Evolutionary conservation across 345 rosid genomes (phyloP).

Genomic region (Physaria fendleri): DNA sequence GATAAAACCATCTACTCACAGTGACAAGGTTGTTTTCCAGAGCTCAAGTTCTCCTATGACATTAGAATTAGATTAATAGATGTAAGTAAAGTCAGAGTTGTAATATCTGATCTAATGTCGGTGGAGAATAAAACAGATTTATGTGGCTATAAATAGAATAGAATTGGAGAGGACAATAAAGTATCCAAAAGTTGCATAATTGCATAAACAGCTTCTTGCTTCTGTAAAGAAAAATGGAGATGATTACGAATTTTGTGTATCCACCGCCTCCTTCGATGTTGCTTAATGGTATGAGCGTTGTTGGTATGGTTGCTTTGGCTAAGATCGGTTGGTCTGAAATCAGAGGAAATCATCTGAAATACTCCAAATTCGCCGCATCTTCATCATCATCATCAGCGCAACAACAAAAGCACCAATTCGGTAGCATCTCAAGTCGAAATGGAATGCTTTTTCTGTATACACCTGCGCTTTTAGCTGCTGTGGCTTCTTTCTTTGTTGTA

Average conservation of each 20-base stretch:
- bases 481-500: slow-evolving; percentile 44
- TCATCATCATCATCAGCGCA: neutral
- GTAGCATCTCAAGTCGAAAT: slow-evolving; percentile 37
- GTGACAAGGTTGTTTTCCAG: too few relatives aligned
- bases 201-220: neutral
- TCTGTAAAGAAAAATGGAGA: neutral
- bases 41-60: too few relatives aligned
- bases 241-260: slow-evolving; percentile 18
- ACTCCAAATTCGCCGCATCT: slow-evolving; percentile 48
- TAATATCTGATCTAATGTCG: neutral
- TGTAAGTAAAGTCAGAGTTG: too few relatives aligned
- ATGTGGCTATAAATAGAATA: slow-evolving; percentile 11
- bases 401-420: neutral
- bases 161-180: neutral
- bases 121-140: too few relatives aligned
- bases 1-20: too few relatives aligned
- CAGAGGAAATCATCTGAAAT: slow-evolving; percentile 42
- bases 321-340: slow-evolving; percentile 39
- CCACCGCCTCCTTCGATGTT: slow-evolving; percentile 38
- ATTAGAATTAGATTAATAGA: too few relatives aligned
- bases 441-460: slow-evolving; percentile 57
- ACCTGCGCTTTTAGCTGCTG: slow-evolving; percentile 51
- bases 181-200: neutral
- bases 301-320: slow-evolving; percentile 27
- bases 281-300: slow-evolving; percentile 33